Base-by-base conservation (phyloP, 176 grass and related monocot genomes). In the Carex myosuroides region DNA sequence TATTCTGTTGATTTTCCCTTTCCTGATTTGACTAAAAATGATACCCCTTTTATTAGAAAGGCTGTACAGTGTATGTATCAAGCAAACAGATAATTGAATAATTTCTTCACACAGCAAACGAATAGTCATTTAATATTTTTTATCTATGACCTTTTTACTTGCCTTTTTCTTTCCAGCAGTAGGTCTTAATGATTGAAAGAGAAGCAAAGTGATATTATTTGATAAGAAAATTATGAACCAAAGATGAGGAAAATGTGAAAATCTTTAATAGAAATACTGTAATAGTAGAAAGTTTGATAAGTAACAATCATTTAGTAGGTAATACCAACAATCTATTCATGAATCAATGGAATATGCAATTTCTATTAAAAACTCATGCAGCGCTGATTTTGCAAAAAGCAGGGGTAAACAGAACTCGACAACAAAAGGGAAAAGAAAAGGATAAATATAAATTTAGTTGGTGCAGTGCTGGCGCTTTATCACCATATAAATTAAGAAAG, bases 21-120 rank as follows among this genome's bases (percentile, higher is more conserved):
- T 10, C 13, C 21, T 82, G 63, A 54, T 66, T 26, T 29, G 5
- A 66, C 21, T 41, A 65, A 62, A 65, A 62, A 46, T 50, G 79
- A 61, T 82, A 57, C 33, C 44, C 48, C 60, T 53, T 64, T 62
- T 44, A 63, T 81, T 63, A 64, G 39, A 81, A 58, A 68, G 81
- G 81, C 44, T 83, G 81, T 83, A 83, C 63, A 66, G 80, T 62
- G 79, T 81, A 64, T 42, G 60, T 83, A 65, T 63, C 26, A 83
- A 69, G 64, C 41, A 66, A 55, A 69, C 79, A 81, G 35, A 41
- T 41, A 33, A 42, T 76, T 55, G 81, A 83, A 66, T 52, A 26
- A 83, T 65, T 21, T 74, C 52, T 33, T 57, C 52, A 57, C 56
- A 52, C 46, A 57, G 29, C 52, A 78, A 78, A 56, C 50, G 56